These are phyloP conservation scores for Cladophialophora immunda DNA, from an alignment of 2,329 filamentous ascomycete species.

Conservation along the genomic window DNA sequence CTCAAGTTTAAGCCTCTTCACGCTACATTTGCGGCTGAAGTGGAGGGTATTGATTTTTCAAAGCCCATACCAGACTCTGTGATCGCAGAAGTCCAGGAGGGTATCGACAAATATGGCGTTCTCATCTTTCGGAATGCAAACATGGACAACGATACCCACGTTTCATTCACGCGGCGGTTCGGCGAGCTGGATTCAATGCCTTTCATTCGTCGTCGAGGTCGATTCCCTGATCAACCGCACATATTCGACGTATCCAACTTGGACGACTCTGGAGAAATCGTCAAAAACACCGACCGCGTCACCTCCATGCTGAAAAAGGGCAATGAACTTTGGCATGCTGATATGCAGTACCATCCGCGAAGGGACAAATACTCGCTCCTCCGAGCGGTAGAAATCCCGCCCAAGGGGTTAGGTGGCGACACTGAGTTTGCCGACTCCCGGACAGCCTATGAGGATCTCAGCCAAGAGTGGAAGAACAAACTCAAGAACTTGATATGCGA, in stretches of 20 bases:
- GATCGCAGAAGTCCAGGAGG: background rate
- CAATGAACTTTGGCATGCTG: conserved; percentile 18
- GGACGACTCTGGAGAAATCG: conserved; percentile 3
- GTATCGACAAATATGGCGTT: conserved; percentile 25
- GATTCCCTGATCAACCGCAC: conserved; percentile 1
- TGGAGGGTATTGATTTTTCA: conserved; percentile 49
- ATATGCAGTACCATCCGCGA: conserved; percentile 9
- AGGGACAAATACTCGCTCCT: conserved; percentile 5
- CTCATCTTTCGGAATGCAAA: conserved; percentile 28
- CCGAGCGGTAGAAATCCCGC: background rate
- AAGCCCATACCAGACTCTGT: conserved; percentile 40
- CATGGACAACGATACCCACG: conserved; percentile 28
- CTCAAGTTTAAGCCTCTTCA: conserved; percentile 1
- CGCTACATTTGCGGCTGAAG: conserved; percentile 42
- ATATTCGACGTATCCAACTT: conserved; percentile 13
- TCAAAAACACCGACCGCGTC: background rate
- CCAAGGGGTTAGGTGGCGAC: conserved; percentile 4
- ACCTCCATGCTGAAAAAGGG: conserved; percentile 1
- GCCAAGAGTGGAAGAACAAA: conserved; percentile 11
- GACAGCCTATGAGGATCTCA: conserved; percentile 16
- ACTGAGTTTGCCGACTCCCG: conserved; percentile 17
- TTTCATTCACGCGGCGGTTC: conserved; percentile 30
- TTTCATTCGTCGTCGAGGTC: background rate
- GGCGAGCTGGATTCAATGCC: conserved; percentile 30
- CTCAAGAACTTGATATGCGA: conserved; percentile 3